A percentile compares a stretch with the other conserved stretches of the same genome.
These are phyloP conservation scores for Actinomucor elegans DNA, from an alignment of 371 early-diverging fungal genomes.

Conservation along the genomic window DNA sequence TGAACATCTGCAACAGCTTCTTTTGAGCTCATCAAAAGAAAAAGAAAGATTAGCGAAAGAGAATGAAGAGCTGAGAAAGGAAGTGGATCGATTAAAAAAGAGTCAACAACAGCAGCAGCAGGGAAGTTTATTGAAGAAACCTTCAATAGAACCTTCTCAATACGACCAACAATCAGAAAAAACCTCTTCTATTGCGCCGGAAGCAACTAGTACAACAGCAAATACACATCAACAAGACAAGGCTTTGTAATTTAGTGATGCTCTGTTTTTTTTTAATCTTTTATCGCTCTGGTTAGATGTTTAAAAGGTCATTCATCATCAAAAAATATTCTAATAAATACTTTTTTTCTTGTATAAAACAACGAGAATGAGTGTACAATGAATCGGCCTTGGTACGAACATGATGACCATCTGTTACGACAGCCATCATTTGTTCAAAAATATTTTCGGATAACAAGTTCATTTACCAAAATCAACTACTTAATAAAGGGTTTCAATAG, in stretches of 20 bases:
- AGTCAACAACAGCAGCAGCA: slow-evolving; percentile 10
- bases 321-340: no score
- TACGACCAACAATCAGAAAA: neutral
- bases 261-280: neutral
- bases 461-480: no score
- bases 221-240: slow-evolving; percentile 5
- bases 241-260: neutral
- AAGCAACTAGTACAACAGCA: slow-evolving; percentile 10
- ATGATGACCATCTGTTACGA: no score
- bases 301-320: no score
- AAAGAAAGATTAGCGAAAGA: slow-evolving; percentile 20
- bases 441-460: no score
- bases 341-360: no score
- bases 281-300: neutral
- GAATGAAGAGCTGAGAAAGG: slow-evolving; percentile 21
- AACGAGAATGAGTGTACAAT: no score
- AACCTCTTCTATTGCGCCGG: slow-evolving; percentile 10
- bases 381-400: no score
- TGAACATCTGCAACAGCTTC: slow-evolving; percentile 25
- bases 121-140: neutral
- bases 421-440: no score
- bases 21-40: slow-evolving; percentile 19
- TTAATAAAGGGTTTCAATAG: no score
- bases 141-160: slow-evolving; percentile 4
- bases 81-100: slow-evolving; percentile 19